Conservation (phyloP, 768 basidiomycete genomes). For the Pilatotrama ljubarskyi region DNA sequence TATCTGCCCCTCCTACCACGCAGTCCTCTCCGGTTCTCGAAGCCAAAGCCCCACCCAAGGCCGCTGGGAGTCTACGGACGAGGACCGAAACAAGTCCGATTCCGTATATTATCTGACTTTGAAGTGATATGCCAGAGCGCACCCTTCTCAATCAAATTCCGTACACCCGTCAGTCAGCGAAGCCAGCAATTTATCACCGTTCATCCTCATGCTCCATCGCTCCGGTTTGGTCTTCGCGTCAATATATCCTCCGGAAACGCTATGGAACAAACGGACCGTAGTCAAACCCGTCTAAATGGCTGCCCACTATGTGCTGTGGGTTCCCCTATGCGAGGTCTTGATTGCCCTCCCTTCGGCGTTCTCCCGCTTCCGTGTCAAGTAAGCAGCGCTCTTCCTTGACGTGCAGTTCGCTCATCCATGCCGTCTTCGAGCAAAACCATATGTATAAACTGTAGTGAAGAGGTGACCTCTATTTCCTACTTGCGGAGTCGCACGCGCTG, state of each 20-base stretch:
- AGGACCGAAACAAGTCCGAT: not conserved
- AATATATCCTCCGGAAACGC: not conserved
- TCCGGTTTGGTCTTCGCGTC: no score
- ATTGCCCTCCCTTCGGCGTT: constrained; percentile 1
- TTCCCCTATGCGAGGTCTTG: not conserved
- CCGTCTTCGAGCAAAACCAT: not conserved
- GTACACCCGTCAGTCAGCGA: not conserved
- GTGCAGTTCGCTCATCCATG: not conserved
- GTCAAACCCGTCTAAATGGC: not conserved
- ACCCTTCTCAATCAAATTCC: not conserved
- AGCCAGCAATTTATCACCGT: constrained; percentile 10
- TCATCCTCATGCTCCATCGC: not conserved
- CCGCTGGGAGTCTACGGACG: not conserved
- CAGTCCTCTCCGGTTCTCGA: not conserved
- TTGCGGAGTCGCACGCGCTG: not conserved
- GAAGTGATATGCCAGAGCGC: not conserved
- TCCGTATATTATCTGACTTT: not conserved
- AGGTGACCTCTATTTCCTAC: not conserved
- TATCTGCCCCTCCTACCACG: not conserved
- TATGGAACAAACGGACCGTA: not conserved
- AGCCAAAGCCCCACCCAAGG: not conserved
- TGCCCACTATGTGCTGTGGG: not conserved
- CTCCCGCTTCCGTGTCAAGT: constrained; percentile 12
- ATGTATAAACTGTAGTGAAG: not conserved
- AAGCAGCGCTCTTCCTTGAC: constrained; percentile 6